Base-by-base conservation (phyloP, 371 early-diverging fungal species). In the Mycotypha africana region DNA sequence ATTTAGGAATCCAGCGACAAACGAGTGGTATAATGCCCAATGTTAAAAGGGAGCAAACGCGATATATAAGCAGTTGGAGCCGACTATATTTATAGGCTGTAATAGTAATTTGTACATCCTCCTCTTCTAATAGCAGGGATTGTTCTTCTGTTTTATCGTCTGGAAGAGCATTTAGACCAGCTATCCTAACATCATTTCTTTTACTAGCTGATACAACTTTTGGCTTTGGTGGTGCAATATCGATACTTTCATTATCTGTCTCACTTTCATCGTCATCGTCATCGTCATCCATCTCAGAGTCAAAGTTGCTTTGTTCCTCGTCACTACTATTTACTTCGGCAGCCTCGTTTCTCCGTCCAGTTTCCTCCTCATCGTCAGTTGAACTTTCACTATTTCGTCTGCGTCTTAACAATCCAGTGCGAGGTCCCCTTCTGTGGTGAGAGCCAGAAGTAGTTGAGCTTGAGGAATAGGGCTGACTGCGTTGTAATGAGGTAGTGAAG, bases 1-100 rank as follows among this genome's bases (percentile, higher is more conserved):
- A 70, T 21, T 57, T 58, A 17, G 93, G 91, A 45, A 92, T 64
- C 96, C 96, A 95, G 31, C 92, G 80, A 48, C 81, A 85, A 3
- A 91, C 34, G 10, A 95, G 67, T 56, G 82, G 87, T 2, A 86
- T 51, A 12, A 88, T 31, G 2, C 96, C 96, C 3, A 70, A 60
- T 1, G 90, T 78, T 25, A 86, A 40, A 31, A 89, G n/a, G 23
- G 83, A 85, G 4, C 71, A 49, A 3, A 85, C 2, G 38, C 76
- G 64, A 60, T 86, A 93, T 8, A 84, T 12, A 24, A 79, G 58
- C 15, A 69, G 43, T 2, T 72, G 60, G 1, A 65, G 15, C 22
- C 50, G 38, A 28, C 78, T 60, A 49, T 64, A 67, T 0, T 64
- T 68, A 60, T 88, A 85, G 5, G 93, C 95, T 14, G 62, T 56